Evolutionary conservation across 2,329 filamentous ascomycete genomes (phyloP), one percentile per base, ranked within the genome.

Genomic region (Ophiocordyceps camponoti-floridani): DNA sequence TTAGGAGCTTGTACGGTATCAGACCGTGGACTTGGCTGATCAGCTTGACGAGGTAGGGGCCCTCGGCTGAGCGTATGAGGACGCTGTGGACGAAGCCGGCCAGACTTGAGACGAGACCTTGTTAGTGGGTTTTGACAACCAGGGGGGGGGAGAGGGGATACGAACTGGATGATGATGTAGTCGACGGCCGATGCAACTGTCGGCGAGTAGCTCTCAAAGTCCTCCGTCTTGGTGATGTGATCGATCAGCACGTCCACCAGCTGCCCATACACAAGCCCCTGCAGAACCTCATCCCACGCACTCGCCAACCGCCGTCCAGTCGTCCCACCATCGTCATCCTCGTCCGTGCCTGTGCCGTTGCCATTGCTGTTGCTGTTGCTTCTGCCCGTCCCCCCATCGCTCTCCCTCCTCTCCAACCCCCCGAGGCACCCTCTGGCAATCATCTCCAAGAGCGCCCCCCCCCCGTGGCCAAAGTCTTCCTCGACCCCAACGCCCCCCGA

Each of bases 71-170:
- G 38, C 82, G 63, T 26, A 86, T 70, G 45, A 88, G 74, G 12
- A 82, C 72, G 51, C 84, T 79, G 53, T 89, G 83, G 43, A 84
- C 68, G 45, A 88, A 73, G 0, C 81, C 82, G 4, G 82, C 82
- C 31, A 87, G 62, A 51, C 82, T 84, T n/a, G n/a, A n/a, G n/a
- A n/a, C n/a, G n/a, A n/a, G 40, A 10, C 13, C 19, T n/a, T n/a
- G 42, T 41, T 28, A 33, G 38, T 14, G 8, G 0, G 2, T 31
- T 14, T 26, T 50, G 11, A 13, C 31, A 35, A 14, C 31, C 10
- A 35, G 31, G 31, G 42, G 35, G 12, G 33, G 48, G 16, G 51
- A 45, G 6, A 18, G 14, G 11, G 10, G 8, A 9, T 16, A 60
- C 75, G 58, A 64, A 83, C 79, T 84, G 80, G n/a, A 84, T 63